Conservation (phyloP, 176 grass and related monocot species). For the Carex parvula region DNA sequence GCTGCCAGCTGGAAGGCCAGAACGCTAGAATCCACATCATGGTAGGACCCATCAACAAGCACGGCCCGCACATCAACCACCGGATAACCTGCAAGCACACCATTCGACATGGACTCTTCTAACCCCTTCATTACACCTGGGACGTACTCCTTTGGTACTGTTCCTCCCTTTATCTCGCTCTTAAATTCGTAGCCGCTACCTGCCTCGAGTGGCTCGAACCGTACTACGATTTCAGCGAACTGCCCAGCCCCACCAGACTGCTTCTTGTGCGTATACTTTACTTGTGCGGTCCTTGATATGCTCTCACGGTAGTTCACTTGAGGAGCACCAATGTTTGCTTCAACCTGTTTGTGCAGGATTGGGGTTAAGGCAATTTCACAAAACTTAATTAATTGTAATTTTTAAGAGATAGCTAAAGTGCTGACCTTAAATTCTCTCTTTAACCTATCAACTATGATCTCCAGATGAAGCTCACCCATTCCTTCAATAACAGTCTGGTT, state of each 20-base stretch:
- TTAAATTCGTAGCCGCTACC: conserved; percentile 96
- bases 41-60: conserved; percentile 88
- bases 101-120: conserved; percentile 89
- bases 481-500: conserved; percentile 99
- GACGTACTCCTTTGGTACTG: conserved; percentile 92
- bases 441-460: conserved; percentile 91
- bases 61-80: conserved; percentile 82
- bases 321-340: conserved; percentile 94
- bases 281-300: conserved; percentile 82
- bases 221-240: conserved; percentile 86
- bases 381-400: not conserved
- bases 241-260: conserved; percentile 95
- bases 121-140: conserved; percentile 94
- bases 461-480: conserved; percentile 98
- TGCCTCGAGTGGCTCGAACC: conserved; percentile 82
- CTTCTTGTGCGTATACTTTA: conserved; percentile 87
- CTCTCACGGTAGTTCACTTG: conserved; percentile 99
- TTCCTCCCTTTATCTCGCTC: conserved; percentile 92
- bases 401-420: conserved; percentile 8
- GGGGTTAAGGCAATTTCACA: not conserved
- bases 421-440: conserved; percentile 93
- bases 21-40: conserved; percentile 97
- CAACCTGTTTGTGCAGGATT: conserved; percentile 56
- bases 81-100: conserved; percentile 88
- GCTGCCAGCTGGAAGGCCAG: conserved; percentile 95